A percentile compares a stretch with the other conserved stretches of the same genome.
These are phyloP conservation scores for Ceratocystis variospora DNA, from an alignment of 2,329 filamentous ascomycete genomes.

Conservation along the genomic window DNA sequence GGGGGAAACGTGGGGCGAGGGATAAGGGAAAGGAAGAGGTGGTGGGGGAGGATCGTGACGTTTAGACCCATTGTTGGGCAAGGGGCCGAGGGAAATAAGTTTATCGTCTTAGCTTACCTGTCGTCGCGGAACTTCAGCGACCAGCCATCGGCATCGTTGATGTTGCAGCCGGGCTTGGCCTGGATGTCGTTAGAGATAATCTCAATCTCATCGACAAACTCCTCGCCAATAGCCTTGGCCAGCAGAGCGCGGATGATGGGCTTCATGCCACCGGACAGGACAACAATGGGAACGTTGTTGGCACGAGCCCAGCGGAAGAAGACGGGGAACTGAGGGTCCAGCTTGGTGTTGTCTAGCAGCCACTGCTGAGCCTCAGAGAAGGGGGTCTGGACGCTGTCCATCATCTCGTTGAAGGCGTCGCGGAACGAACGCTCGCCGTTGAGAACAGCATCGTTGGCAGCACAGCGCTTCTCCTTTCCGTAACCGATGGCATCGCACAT, in stretches of 20 bases:
- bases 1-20: neutral
- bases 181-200: slow-evolving; percentile 80
- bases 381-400: slow-evolving; percentile 69
- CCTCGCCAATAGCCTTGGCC: slow-evolving; percentile 61
- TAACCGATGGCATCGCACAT: slow-evolving; percentile 89
- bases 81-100: slow-evolving; percentile 20
- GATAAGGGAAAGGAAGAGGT: neutral
- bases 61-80: slow-evolving; percentile 3
- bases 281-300: slow-evolving; percentile 81
- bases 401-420: slow-evolving; percentile 81
- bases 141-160: slow-evolving; percentile 76
- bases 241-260: slow-evolving; percentile 80
- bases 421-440: slow-evolving; percentile 58
- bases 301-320: slow-evolving; percentile 73
- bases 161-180: slow-evolving; percentile 48
- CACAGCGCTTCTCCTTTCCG: slow-evolving; percentile 53
- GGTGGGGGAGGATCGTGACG: slow-evolving; percentile 1
- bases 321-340: slow-evolving; percentile 76
- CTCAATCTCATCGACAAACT: slow-evolving; percentile 62
- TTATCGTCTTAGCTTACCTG: slow-evolving; percentile 34
- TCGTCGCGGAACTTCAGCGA: slow-evolving; percentile 79
- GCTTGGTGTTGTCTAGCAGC: slow-evolving; percentile 66
- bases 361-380: slow-evolving; percentile 70
- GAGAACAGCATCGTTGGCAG: slow-evolving; percentile 66
- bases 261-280: slow-evolving; percentile 84